Evolutionary conservation across 768 basidiomycete species (phyloP), one percentile per base, ranked within the genome.

Genomic region (Cubamyces sp.): DNA sequence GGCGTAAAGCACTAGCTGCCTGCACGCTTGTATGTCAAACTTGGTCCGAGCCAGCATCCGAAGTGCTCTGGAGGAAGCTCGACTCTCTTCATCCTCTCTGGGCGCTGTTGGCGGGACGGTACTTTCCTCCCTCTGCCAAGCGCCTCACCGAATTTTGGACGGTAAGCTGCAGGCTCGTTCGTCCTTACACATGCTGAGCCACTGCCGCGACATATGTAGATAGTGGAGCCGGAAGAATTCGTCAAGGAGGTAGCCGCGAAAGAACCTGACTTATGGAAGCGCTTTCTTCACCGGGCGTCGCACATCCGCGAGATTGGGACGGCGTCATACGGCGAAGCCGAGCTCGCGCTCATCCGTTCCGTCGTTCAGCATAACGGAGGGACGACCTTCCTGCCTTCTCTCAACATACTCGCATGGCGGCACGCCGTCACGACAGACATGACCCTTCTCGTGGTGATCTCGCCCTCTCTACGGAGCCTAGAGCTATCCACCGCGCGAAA

Each of bases 341-440:
- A 64, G 30, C 57, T 64, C 28, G 34, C 15, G 7, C 34, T 64
- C 40, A 54, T 64, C n/a, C 57, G 30, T n/a, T 40, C 57, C 11
- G 21, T 64, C 7, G 26, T 54, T 8, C 30, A 64, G 18, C 34
- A 59, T 48, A 58, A 64, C 40, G 28, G 26, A 1, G 52, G 52
- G 7, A 9, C 9, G n/a, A 59, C 62, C 1, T 49, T 64, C 41
- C 62, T 64, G 7, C 57, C 62, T 0, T 25, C 40, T 4, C 41
- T 64, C 0, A 53, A 55, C 14, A 54, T n/a, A 18, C 46, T 64
- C 40, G 39, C 46, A 0, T 64, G 62, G 62, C 37, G 62, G 7
- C 52, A 59, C 28, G 52, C 45, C 1, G n/a, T 50, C 18, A 39
- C 62, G 3, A 28, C 42, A 6, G 62, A 64, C 47, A 50, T 41